phyloP scores from a whole-genome alignment of 768 basidiomycete species.

The Suillus hirtellus region DNA sequence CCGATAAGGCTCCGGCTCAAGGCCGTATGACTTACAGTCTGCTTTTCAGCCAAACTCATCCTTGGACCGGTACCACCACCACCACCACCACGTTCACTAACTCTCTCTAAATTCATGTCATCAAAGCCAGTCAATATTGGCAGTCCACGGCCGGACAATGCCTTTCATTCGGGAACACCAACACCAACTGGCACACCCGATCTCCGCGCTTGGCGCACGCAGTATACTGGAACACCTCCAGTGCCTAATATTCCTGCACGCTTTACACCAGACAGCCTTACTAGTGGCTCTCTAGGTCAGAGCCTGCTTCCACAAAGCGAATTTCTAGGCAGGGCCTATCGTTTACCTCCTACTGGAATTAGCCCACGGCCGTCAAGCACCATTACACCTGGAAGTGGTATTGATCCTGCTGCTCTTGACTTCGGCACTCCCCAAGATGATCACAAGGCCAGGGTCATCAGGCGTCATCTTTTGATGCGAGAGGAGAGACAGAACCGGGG shows the following conservation, averaged over 20 bases:
- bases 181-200: constrained; percentile 63
- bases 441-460: constrained; percentile 80
- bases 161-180: constrained; percentile 19
- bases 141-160: constrained; percentile 25
- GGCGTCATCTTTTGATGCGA: constrained; percentile 76
- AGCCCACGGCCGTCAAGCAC: constrained; percentile 35
- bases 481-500: constrained; percentile 48
- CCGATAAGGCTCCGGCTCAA: neutral
- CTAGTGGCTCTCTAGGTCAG: constrained; percentile 17
- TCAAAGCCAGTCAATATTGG: constrained; percentile 57
- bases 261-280: constrained; percentile 46
- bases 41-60: neutral
- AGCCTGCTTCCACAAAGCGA: constrained; percentile 15
- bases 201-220: constrained; percentile 62
- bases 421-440: constrained; percentile 72
- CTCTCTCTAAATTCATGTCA: constrained; percentile 38
- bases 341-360: constrained; percentile 38
- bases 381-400: constrained; percentile 30
- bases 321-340: constrained; percentile 18
- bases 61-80: neutral
- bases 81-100: neutral
- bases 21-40: neutral
- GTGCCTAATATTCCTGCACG: constrained; percentile 54
- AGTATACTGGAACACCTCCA: constrained; percentile 59
- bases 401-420: constrained; percentile 34